Conservation (phyloP, 2,329 filamentous ascomycete species). For the Scedosporium minutisporum region DNA sequence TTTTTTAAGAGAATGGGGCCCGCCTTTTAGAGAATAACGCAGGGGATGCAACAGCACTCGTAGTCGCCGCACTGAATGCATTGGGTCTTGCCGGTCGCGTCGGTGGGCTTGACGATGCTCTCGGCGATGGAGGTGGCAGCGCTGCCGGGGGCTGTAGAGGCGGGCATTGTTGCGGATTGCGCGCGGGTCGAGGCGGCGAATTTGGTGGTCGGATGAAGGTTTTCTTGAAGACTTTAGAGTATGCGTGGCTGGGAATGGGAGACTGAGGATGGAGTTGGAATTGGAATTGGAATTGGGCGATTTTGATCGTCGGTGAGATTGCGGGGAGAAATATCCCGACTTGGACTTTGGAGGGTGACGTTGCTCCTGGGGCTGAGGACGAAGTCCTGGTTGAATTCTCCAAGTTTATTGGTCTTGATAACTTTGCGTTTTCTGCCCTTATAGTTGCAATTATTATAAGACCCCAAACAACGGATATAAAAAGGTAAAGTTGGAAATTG, state of each 20-base stretch:
- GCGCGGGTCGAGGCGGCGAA: background rate
- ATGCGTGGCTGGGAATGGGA: background rate
- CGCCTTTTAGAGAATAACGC: constrained; percentile 28
- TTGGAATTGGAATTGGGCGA: too few species aligned
- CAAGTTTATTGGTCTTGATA: background rate
- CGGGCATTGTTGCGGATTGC: constrained; percentile 7
- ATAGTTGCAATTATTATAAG: too few species aligned
- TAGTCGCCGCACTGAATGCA: constrained; percentile 41
- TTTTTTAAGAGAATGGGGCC: background rate
- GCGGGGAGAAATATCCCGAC: too few species aligned
- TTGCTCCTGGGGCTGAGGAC: background rate
- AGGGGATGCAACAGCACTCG: constrained; percentile 47
- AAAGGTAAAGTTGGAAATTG: too few species aligned
- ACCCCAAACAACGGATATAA: too few species aligned
- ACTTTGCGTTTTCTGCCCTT: background rate
- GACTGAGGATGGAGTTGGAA: background rate
- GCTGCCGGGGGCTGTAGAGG: constrained; percentile 36
- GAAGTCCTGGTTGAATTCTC: background rate
- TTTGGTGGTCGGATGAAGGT: background rate
- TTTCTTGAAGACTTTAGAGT: too few species aligned
- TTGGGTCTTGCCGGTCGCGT: constrained; percentile 29
- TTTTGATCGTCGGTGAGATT: too few species aligned
- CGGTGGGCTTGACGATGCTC: constrained; percentile 40
- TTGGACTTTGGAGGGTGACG: background rate
- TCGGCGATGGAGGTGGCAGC: constrained; percentile 38